Evolutionary conservation across 768 basidiomycete species (phyloP).

Genomic region (Calocera cornea): DNA sequence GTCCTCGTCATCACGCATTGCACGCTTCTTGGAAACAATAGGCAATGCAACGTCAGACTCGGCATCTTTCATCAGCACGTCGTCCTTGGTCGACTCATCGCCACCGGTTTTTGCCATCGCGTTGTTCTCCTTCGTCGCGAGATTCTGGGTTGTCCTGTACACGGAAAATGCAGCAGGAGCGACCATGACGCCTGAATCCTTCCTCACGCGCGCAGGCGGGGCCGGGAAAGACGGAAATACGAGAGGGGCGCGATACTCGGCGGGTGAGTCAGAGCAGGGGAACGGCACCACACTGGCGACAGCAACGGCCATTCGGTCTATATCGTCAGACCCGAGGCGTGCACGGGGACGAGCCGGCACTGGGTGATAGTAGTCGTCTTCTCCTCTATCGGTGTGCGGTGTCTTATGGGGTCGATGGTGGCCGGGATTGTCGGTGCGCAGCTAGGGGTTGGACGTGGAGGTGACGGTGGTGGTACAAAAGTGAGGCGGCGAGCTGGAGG

Average conservation of each 20-base stretch:
- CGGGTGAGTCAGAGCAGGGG: conserved; percentile 3
- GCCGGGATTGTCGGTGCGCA: background rate
- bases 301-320: conserved; percentile 1
- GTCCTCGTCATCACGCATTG: background rate
- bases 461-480: background rate
- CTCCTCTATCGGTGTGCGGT: background rate
- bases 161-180: background rate
- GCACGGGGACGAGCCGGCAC: conserved; percentile 4
- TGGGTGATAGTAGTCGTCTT: background rate
- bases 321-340: background rate
- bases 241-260: conserved; percentile 3
- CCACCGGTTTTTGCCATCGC: background rate
- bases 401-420: background rate
- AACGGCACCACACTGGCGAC: conserved; percentile 2
- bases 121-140: background rate
- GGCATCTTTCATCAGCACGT: background rate
- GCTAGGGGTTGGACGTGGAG: background rate
- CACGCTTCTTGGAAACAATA: background rate
- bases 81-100: background rate
- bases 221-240: background rate
- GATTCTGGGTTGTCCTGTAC: background rate
- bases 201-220: conserved; percentile 3
- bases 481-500: conserved; percentile 2
- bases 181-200: conserved; percentile 3
- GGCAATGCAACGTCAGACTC: background rate